Base-by-base conservation (phyloP, 208 protist genomes). In the Trypanosoma caninum region DNA sequence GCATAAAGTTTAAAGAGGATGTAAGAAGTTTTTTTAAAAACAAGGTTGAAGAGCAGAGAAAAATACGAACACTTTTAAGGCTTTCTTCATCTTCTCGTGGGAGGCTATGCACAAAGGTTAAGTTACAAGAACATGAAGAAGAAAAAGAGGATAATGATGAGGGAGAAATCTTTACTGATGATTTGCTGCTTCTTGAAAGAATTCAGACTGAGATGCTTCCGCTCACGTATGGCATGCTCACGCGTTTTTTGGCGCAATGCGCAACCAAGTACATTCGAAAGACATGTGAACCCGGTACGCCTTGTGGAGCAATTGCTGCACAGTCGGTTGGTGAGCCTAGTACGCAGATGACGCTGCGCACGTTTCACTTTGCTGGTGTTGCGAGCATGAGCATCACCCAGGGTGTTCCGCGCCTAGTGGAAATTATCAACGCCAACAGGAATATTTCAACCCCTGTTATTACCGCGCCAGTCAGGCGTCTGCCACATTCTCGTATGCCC, bases 281-380 rank as follows among this genome's bases (percentile, higher is more conserved):
- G 65, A 59, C 69, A 28, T 89, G 96, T 31, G 98, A 99, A 69
- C 91, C 99, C 18, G 98, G 98, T 55, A 98, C 97, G 20, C 94
- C 98, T 13, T 98, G 98, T 16, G 99, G 99, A 27, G 98, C 98
- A 13, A 83, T 99, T 55, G 98, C 93, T 28, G 99, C 97, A 7
- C 98, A 99, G 86, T 97, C 86, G 10, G 98, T 99, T 47, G 99
- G 99, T 56, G 99, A 99, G 78, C 99, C 99, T 30, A 97, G 89
- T 33, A 99, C 99, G 35, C 99, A 99, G 71, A 99, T 99, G 98
- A 99, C 98, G 0, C 84, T 99, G 16, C 98, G 99, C 67, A 99
- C 98, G 20, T 99, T 99, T 83, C 98, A 99, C 87, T 99, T 99
- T 84, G 99, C 99, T 34, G 99, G 99, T 65, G 97, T 99, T 18